These are phyloP conservation scores for Aureobasidium vineae DNA, from an alignment of 2,329 filamentous ascomycete species.

Conservation along the genomic window DNA sequence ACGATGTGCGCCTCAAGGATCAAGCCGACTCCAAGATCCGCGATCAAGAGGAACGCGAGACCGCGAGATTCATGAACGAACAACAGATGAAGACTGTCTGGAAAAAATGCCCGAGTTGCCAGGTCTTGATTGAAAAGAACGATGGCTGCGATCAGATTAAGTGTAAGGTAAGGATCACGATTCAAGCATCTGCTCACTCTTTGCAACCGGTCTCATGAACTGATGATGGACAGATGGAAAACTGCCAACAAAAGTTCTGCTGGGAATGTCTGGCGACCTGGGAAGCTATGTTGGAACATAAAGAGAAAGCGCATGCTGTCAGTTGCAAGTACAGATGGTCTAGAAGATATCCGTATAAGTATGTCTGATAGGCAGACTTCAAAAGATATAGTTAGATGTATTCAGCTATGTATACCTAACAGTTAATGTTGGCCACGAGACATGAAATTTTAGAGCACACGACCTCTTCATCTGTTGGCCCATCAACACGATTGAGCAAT, in stretches of 20 bases:
- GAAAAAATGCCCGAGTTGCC: constrained; percentile 1
- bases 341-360: neutral
- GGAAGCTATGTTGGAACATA: constrained; percentile 11
- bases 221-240: neutral
- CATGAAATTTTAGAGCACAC: too few relatives aligned
- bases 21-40: constrained; percentile 29
- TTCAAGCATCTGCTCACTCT: neutral
- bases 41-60: constrained; percentile 30
- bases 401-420: too few relatives aligned
- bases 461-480: too few relatives aligned
- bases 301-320: constrained; percentile 5
- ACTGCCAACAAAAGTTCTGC: constrained; percentile 43
- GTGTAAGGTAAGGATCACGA: constrained; percentile 30
- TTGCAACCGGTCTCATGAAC: too few relatives aligned
- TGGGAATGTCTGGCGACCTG: constrained; percentile 41
- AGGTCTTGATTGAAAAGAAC: constrained; percentile 25
- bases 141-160: constrained; percentile 45
- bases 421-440: too few relatives aligned
- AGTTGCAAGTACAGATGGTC: constrained; percentile 1
- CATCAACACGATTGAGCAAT: too few relatives aligned
- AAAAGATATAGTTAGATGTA: too few relatives aligned
- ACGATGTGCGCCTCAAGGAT: constrained; percentile 38
- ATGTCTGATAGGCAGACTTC: neutral
- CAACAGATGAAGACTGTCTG: constrained; percentile 32
- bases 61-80: constrained; percentile 26